Conservation (phyloP, 2,329 filamentous ascomycete genomes). For the Aureobasidium lini region DNA sequence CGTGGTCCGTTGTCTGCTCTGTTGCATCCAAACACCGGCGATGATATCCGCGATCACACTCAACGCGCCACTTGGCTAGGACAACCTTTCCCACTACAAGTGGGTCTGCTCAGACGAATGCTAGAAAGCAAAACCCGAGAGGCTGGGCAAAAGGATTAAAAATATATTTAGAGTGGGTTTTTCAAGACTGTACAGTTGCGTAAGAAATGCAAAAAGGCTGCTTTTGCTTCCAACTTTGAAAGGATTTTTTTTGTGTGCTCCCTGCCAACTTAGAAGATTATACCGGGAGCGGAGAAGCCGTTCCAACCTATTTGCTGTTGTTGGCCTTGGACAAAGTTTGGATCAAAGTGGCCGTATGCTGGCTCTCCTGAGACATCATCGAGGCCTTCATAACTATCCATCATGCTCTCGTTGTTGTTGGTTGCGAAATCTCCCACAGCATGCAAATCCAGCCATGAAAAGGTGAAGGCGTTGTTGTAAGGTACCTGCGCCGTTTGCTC, state of each 20-base stretch:
- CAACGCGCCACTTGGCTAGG: constrained; percentile 70
- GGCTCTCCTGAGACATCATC: constrained; percentile 25
- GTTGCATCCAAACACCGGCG: constrained; percentile 75
- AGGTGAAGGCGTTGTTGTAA: constrained; percentile 45
- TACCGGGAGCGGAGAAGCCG: constrained; percentile 20
- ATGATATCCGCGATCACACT: constrained; percentile 55
- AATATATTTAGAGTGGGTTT: neutral
- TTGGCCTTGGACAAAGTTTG: constrained; percentile 22
- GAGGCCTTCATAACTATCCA: constrained; percentile 24
- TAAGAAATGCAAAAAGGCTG: no score
- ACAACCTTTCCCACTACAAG: constrained; percentile 54
- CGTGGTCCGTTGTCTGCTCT: constrained; percentile 72
- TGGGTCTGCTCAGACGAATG: constrained; percentile 40
- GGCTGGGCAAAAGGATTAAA: neutral
- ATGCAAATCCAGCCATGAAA: constrained; percentile 55
- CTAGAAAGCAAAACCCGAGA: constrained; percentile 6
- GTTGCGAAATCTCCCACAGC: constrained; percentile 50
- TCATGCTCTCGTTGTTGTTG: constrained; percentile 23
- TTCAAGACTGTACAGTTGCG: no score
- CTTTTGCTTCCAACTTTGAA: no score
- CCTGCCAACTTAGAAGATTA: constrained; percentile 20
- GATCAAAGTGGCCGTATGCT: constrained; percentile 23
- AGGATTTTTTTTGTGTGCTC: neutral
- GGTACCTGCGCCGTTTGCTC: constrained; percentile 22
- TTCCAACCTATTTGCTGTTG: constrained; percentile 20